Base-by-base conservation (phyloP, 2,329 filamentous ascomycete species). In the Furcasterigmium sp. region DNA sequence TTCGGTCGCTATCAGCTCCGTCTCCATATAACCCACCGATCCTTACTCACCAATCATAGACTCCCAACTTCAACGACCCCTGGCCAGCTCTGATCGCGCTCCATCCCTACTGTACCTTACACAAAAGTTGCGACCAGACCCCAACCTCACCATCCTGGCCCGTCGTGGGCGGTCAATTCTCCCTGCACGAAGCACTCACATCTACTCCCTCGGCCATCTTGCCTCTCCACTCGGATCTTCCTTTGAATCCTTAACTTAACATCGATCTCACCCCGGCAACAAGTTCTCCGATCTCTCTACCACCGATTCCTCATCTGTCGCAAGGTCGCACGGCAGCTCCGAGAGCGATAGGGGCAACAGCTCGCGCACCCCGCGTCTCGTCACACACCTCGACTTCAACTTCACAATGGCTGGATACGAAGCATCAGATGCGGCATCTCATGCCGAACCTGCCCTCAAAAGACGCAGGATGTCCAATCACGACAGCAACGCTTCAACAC, bases 401-500 rank as follows among this genome's bases (percentile, higher is more conserved):
- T 26, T 26, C 37, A 47, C 37, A 38, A 64, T 65, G 61, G 47
- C 59, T 17, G 54, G 53, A 21, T 41, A 53, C 29, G 53, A 57
- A 38, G 41, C 55, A 21, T 44, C 52, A 38, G 43, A 48, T 39
- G 52, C 43, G 30, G 45, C 46, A 3, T 41, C 55, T 20, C 44
- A 48, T 18, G 45, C 54, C 11, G 62, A 55, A 25, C 63, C 65
- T 14, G 62, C 64, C 11, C 58, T 64, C 8, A 70, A 71, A 50
- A 61, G 67, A 25, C 65, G 68, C 46, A 64, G 62, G 53, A 57
- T 69, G 28, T 52, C 59, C 47, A 34, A 18, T 21, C 62, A 68
- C 39, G 69, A 67, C 43, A 68, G 62, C 50, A 55, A 58, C 40
- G 60, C 58, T 40, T 61, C 64, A 53, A 65, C 64, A 8, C 63